A percentile compares a stretch with the other conserved stretches of the same genome.
phyloP scores from a whole-genome alignment of 2,329 filamentous ascomycete genomes.

The Endoconidiophora laricicola region DNA sequence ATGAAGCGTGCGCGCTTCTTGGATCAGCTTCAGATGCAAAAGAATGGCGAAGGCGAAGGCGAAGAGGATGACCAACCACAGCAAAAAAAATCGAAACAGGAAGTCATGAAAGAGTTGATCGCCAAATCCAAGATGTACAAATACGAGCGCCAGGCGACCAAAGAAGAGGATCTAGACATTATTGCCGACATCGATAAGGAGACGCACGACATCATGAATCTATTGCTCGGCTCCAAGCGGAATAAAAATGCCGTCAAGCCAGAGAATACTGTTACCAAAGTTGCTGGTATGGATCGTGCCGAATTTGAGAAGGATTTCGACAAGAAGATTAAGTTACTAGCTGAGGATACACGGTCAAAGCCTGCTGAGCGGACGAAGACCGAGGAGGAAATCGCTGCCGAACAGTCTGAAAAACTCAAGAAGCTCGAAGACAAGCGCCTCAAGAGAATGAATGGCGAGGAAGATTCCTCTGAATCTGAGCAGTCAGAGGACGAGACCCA shows the following conservation, averaged over 20 bases:
- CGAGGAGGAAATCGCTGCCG: constrained; percentile 65
- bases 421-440: constrained; percentile 70
- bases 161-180: constrained; percentile 85
- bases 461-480: constrained; percentile 46
- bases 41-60: constrained; percentile 32
- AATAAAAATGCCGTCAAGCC: constrained; percentile 5
- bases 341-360: constrained; percentile 67
- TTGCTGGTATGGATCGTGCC: constrained; percentile 42
- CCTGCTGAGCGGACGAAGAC: constrained; percentile 84
- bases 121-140: constrained; percentile 94
- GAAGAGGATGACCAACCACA: constrained; percentile 47
- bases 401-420: constrained; percentile 60
- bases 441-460: constrained; percentile 73
- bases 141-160: constrained; percentile 79
- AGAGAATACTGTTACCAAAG: constrained; percentile 16
- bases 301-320: constrained; percentile 80
- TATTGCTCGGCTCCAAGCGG: constrained; percentile 35
- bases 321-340: constrained; percentile 60
- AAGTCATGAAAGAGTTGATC: constrained; percentile 96
- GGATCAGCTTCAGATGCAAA: constrained; percentile 27
- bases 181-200: constrained; percentile 73
- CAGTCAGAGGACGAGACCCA: constrained; percentile 13
- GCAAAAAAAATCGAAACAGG: constrained; percentile 84
- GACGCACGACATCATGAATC: constrained; percentile 55
- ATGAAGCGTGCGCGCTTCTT: constrained; percentile 39